Base-by-base conservation (phyloP, 176 grass and related monocot genomes). In the Oryza officinalis region DNA sequence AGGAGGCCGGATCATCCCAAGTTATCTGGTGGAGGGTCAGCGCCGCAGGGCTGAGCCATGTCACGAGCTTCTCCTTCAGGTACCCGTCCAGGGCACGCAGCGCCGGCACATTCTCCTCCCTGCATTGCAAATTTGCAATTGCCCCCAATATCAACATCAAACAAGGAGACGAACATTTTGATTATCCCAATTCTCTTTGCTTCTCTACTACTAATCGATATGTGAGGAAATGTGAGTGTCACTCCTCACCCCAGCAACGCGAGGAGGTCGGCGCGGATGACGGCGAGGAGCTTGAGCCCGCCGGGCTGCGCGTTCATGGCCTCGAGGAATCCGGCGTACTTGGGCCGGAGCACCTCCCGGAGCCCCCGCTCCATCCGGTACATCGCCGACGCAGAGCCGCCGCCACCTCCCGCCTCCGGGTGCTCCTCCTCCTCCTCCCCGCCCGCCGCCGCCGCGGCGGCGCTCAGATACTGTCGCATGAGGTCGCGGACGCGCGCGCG, bases 31-130 rank as follows among this genome's bases (percentile, higher is more conserved):
- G 95, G 75, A 98, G 95, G 15, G 84, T 77, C 64, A 98, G 85
- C 14, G 92, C 91, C 1, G 95, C 95, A 13, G 95, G 92, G 83
- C 95, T 98, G 70, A 98, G 95, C 95, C 95, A 98, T 2, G 92
- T 95, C 30, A 93, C 90, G 59, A 98, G 92, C 69, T 98, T 98
- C 84, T 98, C 91, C 91, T 98, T 98, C 87, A 98, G 77, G 86
- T 98, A 98, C 67, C 80, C 87, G 47, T 98, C 95, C 73, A 98
- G 66, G 14, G 95, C 95, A 33, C 91, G 92, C 63, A 98, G 85
- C 18, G 91, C 88, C 22, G 90, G 86, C 44, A 83, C 69, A 31
- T 95, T 95, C 81, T 95, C 92, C 76, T 89, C 77, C 61, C 92
- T 98, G 64, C 27, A 82, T 82, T 71, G 76, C 64, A 63, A 80